A percentile compares a stretch with the other conserved stretches of the same genome.
Evolutionary conservation across 2,329 filamentous ascomycete genomes (phyloP).

Genomic region (Thermothelomyces thermophilus): DNA sequence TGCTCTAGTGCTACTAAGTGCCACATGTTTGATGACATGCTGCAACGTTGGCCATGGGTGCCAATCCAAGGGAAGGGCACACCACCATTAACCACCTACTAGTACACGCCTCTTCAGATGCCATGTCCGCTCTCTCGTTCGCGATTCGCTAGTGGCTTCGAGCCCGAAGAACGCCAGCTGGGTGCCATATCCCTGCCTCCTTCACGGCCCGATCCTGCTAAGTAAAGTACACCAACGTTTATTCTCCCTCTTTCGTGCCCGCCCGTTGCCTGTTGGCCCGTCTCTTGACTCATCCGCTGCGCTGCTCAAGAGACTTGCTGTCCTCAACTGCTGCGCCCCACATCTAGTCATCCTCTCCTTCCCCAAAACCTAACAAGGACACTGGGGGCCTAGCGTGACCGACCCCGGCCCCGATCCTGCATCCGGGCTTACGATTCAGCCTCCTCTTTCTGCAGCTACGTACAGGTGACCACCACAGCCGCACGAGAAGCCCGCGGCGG

Average conservation of each 20-base stretch:
- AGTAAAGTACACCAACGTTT: too few species aligned
- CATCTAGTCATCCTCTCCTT: neutral
- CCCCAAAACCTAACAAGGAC: too few species aligned
- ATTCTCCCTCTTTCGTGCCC: neutral
- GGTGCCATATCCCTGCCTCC: neutral
- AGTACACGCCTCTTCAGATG: neutral
- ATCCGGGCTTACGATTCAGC: neutral
- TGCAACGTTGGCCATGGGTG: neutral
- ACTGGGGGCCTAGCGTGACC: too few species aligned
- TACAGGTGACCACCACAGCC: neutral
- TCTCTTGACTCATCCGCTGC: neutral
- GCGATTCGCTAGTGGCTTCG: slow-evolving; percentile 7
- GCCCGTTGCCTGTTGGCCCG: too few species aligned
- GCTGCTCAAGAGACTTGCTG: neutral
- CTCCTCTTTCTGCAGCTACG: neutral
- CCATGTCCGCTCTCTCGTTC: neutral
- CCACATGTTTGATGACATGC: slow-evolving; percentile 9
- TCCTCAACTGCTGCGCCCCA: neutral
- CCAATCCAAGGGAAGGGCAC: neutral
- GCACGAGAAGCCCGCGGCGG: neutral
- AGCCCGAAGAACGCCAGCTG: slow-evolving; percentile 6
- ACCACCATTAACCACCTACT: too few species aligned
- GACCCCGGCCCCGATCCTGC: too few species aligned
- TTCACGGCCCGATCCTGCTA: neutral
- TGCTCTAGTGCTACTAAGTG: slow-evolving; percentile 2